Base-by-base conservation (phyloP, 176 grass and related monocot species). In the Calamus simplicifolius region DNA sequence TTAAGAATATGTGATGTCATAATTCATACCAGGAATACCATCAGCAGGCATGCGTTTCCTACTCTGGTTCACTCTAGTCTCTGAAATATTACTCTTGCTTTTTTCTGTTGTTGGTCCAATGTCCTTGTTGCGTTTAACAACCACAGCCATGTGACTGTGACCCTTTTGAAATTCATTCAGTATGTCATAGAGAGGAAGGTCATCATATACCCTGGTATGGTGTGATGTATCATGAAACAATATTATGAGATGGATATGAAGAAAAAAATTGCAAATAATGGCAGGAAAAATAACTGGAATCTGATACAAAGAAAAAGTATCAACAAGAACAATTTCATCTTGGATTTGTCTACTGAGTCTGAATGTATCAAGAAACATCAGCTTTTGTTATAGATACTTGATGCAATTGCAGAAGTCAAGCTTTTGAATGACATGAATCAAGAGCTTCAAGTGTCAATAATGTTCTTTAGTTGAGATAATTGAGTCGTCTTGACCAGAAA, bases 81-180 rank as follows among this genome's bases (percentile, higher is more conserved):
- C 88, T 77, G 52, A 5, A 67, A 52, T 69, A 67, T 5, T 52
- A 59, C 59, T 63, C 62, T 68, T 89, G 84, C 58, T 79, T 29
- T 85, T 88, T 62, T 82, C 78, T 59, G 38, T 66, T 57, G 62
- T 68, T 61, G 18, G 3, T 54, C 77, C 76, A 57, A 66, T 27
- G 50, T 75, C 75, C 70, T 88, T 92, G 49, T 19, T 81, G 66
- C 25, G 76, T 79, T 92, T 92, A 64, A 92, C 71, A 56, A 98
- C 87, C 73, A 98, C 87, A 57, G 88, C 87, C 93, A 98, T 98
- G 63, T 98, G 93, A 57, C 93, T 98, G 73, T 98, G 93, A 19
- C 87, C 88, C 85, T 98, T 92, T 67, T 98, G 93, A 76, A 98
- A 98, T 71, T 98, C 87, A 73, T 98, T 98, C 70, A 98, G 79